Base-by-base conservation (phyloP, 2,329 filamentous ascomycete genomes). In the Ascochyta pisi region DNA sequence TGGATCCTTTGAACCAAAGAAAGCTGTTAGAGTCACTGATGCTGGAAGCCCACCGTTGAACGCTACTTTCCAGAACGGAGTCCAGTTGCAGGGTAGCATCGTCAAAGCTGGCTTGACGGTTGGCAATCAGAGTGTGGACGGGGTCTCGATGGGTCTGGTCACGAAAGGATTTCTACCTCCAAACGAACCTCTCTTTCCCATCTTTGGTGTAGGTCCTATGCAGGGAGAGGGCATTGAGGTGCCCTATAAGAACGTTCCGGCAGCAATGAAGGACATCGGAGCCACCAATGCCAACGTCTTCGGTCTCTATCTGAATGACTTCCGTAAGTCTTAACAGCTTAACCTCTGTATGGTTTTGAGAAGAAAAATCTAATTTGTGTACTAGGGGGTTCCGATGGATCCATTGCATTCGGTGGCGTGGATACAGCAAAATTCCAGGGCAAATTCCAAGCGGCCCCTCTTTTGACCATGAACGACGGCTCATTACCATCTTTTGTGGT, bases 161-260 rank as follows among this genome's bases (percentile, higher is more conserved):
- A 38, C 19, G 6, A n/a, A 35, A 16, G 44, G 44, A 26, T 15
- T 6, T 6, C n/a, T 47, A 6, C 31, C 34, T 15, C 33, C 33
- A 16, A n/a, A 29, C 22, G 9, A 33, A 19, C 33, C 44, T 19
- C 22, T 47, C 2, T 47, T 37, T 38, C 33, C 34, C 16, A 47
- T 47, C n/a, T 47, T 47, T 38, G 44, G 44, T 4, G 23, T 47
- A 19, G 44, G 44, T 16, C 44, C 44, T 12, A 47, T 16, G 19
- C 22, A 37, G 8, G 44, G 44, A 47, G 44, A 47, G 33, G 31
- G 26, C 16, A 23, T 23, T 9, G 44, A n/a, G 2, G n/a, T n/a
- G 10, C 31, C 22, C 13, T 47, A 47, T 13, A 33, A 22, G 24
- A 47, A 47, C 19, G 15, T 38, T 35, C 44, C 44, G 4, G 44